A percentile compares a stretch with the other conserved stretches of the same genome.
These are phyloP conservation scores for Parietaria judaica DNA, from an alignment of 306 rosid genomes.

Conservation along the genomic window DNA sequence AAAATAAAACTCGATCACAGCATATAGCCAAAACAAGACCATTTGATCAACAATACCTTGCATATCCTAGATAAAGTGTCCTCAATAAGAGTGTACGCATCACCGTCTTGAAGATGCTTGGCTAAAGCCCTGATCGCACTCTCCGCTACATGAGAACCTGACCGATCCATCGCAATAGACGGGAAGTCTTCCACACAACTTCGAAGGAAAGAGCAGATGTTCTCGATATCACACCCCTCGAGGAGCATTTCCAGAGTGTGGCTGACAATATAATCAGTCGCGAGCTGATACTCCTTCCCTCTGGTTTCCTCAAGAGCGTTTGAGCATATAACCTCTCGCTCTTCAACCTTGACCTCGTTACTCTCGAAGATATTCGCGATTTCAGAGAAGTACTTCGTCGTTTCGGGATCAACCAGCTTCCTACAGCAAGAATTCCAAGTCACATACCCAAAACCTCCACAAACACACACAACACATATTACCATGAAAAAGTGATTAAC, in stretches of 20 bases:
- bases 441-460: conserved; percentile 1
- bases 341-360: conserved; percentile 53
- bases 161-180: conserved; percentile 67
- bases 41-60: conserved; percentile 33
- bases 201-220: conserved; percentile 57
- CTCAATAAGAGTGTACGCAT: conserved; percentile 35
- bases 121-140: conserved; percentile 56
- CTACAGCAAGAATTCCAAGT: conserved; percentile 27
- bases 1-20: neutral
- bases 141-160: conserved; percentile 93
- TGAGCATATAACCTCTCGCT: conserved; percentile 61
- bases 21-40: neutral
- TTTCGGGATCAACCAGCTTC: conserved; percentile 85
- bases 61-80: conserved; percentile 58
- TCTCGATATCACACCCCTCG: conserved; percentile 49
- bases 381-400: conserved; percentile 56
- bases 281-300: conserved; percentile 78
- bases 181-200: conserved; percentile 53
- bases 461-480: neutral
- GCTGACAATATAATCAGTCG: conserved; percentile 82
- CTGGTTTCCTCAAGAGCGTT: conserved; percentile 76
- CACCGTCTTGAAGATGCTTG: conserved; percentile 48
- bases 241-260: conserved; percentile 76
- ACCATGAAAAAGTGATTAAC: neutral
- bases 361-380: conserved; percentile 66